Conservation (phyloP, 345 rosid genomes). For the Erysimum cheiranthoides region DNA sequence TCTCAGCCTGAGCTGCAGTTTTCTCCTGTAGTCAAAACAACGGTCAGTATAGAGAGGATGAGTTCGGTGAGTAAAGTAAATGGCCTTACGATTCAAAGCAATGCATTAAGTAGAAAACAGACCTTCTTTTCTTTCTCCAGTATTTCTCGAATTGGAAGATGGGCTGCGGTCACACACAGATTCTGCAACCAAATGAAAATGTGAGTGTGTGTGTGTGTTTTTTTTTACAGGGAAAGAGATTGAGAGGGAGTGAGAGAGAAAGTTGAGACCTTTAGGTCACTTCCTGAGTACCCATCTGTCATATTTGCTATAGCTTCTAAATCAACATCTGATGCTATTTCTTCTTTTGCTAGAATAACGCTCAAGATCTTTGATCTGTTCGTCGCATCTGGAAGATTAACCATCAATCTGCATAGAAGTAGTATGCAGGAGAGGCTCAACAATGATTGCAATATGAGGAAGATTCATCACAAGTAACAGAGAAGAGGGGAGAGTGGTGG, state of each 20-base stretch:
- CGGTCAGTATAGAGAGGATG: background rate
- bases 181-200: constrained; percentile 60
- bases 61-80: background rate
- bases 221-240: constrained; percentile 15
- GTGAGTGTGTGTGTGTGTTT: background rate
- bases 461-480: background rate
- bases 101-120: constrained; percentile 29
- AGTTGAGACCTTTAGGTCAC: constrained; percentile 83
- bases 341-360: constrained; percentile 91
- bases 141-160: constrained; percentile 94
- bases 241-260: constrained; percentile 2
- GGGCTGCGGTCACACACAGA: constrained; percentile 93
- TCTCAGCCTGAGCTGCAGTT: constrained; percentile 65
- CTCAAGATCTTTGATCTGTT: constrained; percentile 83
- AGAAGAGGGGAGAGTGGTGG: background rate
- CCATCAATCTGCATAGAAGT: constrained; percentile 78
- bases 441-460: background rate
- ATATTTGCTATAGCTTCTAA: constrained; percentile 84
- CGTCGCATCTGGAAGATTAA: constrained; percentile 83
- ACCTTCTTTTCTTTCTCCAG: constrained; percentile 96
- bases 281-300: constrained; percentile 98
- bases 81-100: background rate
- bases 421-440: constrained; percentile 20
- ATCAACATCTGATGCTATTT: constrained; percentile 70
- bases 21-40: constrained; percentile 63